Evolutionary conservation across 2,329 filamentous ascomycete genomes (phyloP).

Genomic region (Podosphaera aphanis): DNA sequence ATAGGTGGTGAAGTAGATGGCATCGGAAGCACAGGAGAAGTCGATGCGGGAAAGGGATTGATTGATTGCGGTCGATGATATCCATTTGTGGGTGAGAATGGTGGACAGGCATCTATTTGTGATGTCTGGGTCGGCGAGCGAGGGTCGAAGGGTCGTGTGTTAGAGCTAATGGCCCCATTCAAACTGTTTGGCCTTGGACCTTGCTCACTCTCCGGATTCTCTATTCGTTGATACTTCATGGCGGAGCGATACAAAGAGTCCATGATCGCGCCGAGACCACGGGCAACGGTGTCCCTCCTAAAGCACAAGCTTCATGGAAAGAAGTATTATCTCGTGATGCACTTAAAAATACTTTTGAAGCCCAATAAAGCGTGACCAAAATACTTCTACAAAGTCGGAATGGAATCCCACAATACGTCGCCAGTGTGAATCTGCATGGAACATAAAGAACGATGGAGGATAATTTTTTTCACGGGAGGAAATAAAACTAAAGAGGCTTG

Average conservation of each 20-base stretch:
- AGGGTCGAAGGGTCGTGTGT: constrained; percentile 10
- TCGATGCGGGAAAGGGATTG: constrained; percentile 12
- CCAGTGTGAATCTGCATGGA: too few species aligned
- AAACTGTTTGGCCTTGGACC: constrained; percentile 11
- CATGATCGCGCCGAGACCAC: constrained; percentile 1
- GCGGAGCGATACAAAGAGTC: constrained; percentile 14
- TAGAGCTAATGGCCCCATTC: constrained; percentile 12
- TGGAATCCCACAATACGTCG: too few species aligned
- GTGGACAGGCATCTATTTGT: constrained; percentile 8
- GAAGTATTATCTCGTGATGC: too few species aligned
- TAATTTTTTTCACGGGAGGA: too few species aligned
- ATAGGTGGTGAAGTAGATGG: constrained; percentile 8
- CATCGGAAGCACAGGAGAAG: constrained; percentile 10
- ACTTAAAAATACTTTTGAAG: too few species aligned
- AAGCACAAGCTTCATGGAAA: too few species aligned
- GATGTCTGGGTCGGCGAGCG: constrained; percentile 9
- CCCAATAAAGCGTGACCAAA: too few species aligned
- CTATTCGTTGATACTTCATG: constrained; percentile 14
- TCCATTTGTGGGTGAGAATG: constrained; percentile 13
- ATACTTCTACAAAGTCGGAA: too few species aligned
- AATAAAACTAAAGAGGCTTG: too few species aligned
- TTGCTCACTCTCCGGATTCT: constrained; percentile 11
- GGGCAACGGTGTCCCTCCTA: too few species aligned
- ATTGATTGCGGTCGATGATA: constrained; percentile 13
- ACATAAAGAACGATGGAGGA: too few species aligned